Base-by-base conservation (phyloP, 768 basidiomycete species). In the Lactarius tabidus region DNA sequence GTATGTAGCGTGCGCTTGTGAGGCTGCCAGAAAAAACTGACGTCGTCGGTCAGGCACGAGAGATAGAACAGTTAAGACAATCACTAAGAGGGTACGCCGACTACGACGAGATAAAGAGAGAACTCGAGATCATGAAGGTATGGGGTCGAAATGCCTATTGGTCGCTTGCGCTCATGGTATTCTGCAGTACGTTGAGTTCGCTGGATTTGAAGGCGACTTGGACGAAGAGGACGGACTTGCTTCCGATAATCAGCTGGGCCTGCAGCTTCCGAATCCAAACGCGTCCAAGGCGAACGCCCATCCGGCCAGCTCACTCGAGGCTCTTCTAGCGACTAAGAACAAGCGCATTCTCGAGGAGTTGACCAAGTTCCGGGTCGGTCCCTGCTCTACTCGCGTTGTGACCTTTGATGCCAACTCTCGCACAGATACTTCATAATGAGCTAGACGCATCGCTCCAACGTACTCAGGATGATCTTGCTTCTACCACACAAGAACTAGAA, bases 91-190 rank as follows among this genome's bases (percentile, higher is more conserved):
- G 84, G 68, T 91, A 89, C 66, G 75, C 75, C 18, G 94, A 99
- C 75, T 98, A 99, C 71, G 96, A 98, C 71, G 95, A 98, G 77
- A 87, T 98, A 72, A 98, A 98, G 79, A 88, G 97, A 31, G 97
- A 99, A 74, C 82, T 99, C 33, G 95, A 95, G 72, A 98, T 99
- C 69, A 92, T 98, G 93, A 98, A 99, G 86, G 97, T 92, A 57
- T 51, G 26, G 54, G 77, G 72, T 6, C 29, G 43, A 23, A 3
- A 52, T 51, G 3, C 28, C 18, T 33, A 0, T 29, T 53, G 31
- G 29, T 56, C 29, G 23, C 33, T 36, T 41, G 14, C n/a, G 45
- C 54, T 57, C 26, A 51, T 36, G 57, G 10, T 38, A 15, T 43
- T 64, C 48, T 38, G 36, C 70, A 9, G 97, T 98, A 89, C 70